These are phyloP conservation scores for Xylaria longipes DNA, from an alignment of 495 filamentous ascomycete genomes.

Conservation along the genomic window DNA sequence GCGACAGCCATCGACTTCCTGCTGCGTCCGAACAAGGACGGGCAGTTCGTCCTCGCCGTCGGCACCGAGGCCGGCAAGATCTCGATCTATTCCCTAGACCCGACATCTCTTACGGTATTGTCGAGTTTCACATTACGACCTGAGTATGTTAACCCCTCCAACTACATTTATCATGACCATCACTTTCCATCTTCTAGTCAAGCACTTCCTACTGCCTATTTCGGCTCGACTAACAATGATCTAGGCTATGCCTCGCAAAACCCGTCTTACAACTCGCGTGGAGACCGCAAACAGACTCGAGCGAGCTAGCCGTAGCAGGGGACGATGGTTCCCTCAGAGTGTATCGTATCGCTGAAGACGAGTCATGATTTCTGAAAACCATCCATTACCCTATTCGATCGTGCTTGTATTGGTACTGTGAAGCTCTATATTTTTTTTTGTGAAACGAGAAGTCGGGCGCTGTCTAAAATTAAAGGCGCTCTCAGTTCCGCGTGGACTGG, in stretches of 20 bases:
- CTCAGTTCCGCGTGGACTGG: background rate
- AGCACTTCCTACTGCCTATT: background rate
- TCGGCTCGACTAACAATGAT: background rate
- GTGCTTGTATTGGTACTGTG: background rate
- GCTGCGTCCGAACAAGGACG: conserved; percentile 37
- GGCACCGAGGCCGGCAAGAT: conserved; percentile 68
- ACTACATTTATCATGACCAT: background rate
- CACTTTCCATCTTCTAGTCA: background rate
- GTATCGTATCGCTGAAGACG: conserved; percentile 58
- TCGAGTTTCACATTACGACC: conserved; percentile 51
- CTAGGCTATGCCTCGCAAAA: conserved; percentile 67
- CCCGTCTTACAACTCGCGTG: conserved; percentile 78
- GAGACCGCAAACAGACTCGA: conserved; percentile 60
- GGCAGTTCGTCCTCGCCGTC: conserved; percentile 64
- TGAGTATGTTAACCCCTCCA: conserved; percentile 42
- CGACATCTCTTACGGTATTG: conserved; percentile 50
- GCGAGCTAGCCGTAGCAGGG: conserved; percentile 77
- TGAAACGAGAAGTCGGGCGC: background rate
- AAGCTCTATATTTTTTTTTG: background rate
- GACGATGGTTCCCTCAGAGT: conserved; percentile 83
- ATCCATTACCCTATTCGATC: conserved; percentile 1
- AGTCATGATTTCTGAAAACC: conserved; percentile 20
- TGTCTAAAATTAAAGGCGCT: conserved; percentile 1
- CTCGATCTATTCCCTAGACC: conserved; percentile 50
- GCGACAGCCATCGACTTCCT: conserved; percentile 80